Evolutionary conservation across 805 yeast genomes (phyloP).

Genomic region (Zygosaccharomyces rouxii): DNA sequence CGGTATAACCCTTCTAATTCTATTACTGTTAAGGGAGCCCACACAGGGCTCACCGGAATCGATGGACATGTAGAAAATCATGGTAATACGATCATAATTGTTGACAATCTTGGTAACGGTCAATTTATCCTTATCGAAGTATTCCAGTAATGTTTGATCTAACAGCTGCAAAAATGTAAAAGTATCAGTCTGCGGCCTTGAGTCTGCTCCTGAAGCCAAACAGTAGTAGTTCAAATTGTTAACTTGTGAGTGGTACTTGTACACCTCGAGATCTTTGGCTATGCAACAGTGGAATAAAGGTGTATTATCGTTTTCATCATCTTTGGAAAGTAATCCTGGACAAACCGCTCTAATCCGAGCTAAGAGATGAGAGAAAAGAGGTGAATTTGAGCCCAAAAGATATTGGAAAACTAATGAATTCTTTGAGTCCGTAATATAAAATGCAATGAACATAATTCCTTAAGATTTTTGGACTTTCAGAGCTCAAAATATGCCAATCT

Average conservation of each 20-base stretch:
- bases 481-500: too few species aligned
- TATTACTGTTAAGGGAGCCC: conserved; percentile 57
- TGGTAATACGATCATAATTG: conserved; percentile 64
- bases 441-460: conserved; percentile 25
- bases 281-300: conserved; percentile 12
- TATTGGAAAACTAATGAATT: conserved; percentile 28
- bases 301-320: not conserved
- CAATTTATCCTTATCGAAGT: conserved; percentile 51
- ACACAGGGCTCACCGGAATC: conserved; percentile 72
- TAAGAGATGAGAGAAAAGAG: conserved; percentile 25
- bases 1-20: conserved; percentile 66
- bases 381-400: conserved; percentile 27
- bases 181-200: conserved; percentile 49
- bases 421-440: conserved; percentile 28
- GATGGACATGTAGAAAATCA: conserved; percentile 70
- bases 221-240: conserved; percentile 29
- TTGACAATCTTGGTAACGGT: conserved; percentile 56
- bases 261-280: conserved; percentile 23
- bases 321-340: conserved; percentile 15
- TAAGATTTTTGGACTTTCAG: not conserved
- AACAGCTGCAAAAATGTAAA: conserved; percentile 49
- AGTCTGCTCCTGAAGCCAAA: conserved; percentile 13
- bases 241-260: conserved; percentile 20
- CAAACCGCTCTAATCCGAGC: conserved; percentile 23
- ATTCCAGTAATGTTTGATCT: conserved; percentile 50